Conservation (phyloP, 176 grass and related monocot genomes). For the Aegilops sharonensis region DNA sequence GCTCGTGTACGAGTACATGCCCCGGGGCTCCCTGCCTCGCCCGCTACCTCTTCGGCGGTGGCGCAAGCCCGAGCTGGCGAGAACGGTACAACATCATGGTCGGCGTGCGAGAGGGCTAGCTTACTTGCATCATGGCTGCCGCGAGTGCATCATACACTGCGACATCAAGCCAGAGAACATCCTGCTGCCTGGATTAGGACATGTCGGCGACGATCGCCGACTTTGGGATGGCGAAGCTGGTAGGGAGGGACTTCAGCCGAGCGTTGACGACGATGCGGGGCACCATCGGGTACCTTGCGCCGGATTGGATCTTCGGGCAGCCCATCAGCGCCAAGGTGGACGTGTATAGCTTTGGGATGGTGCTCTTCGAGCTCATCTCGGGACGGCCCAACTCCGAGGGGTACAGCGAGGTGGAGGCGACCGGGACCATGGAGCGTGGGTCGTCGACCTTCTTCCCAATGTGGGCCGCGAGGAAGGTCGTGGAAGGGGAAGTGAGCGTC, state of each 20-base stretch:
- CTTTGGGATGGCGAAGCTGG: slow-evolving; percentile 28
- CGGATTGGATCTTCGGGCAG: slow-evolving; percentile 39
- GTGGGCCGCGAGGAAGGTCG: slow-evolving; percentile 17
- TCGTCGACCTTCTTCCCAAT: slow-evolving; percentile 20
- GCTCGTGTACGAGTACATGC: slow-evolving; percentile 21
- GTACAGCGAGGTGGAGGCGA: background rate
- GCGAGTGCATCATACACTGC: no score
- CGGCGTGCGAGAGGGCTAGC: background rate
- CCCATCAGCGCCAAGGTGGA: slow-evolving; percentile 36
- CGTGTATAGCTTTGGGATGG: slow-evolving; percentile 54
- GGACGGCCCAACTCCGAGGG: background rate
- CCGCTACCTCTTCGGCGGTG: background rate
- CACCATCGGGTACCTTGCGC: slow-evolving; percentile 36
- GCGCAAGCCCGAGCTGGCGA: background rate
- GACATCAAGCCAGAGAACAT: no score
- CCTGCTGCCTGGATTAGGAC: background rate
- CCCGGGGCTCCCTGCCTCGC: slow-evolving; percentile 11
- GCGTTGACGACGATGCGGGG: slow-evolving; percentile 26
- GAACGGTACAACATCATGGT: background rate
- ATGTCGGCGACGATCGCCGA: slow-evolving; percentile 6
- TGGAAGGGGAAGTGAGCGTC: background rate
- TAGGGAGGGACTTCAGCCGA: slow-evolving; percentile 23
- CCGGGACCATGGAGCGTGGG: background rate
- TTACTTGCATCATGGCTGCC: slow-evolving; percentile 1
- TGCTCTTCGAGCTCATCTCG: slow-evolving; percentile 45